Evolutionary conservation across 495 filamentous ascomycete genomes (phyloP).

Genomic region (Trichocladium antarcticum): DNA sequence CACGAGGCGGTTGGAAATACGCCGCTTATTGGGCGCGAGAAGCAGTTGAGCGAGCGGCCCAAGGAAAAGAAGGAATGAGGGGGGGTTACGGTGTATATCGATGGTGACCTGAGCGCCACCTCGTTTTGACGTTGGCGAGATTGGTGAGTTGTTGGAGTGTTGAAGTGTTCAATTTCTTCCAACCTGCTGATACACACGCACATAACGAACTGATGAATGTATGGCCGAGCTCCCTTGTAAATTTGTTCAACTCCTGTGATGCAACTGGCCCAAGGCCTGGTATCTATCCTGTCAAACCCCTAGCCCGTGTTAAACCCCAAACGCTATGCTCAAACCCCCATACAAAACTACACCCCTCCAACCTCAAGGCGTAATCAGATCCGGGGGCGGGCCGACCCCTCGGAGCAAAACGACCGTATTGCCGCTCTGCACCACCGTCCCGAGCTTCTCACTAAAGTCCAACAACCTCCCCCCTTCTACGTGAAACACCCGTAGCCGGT

Average conservation of each 20-base stretch:
- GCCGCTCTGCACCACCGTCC: slow-evolving; percentile 56
- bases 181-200: no score
- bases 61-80: slow-evolving; percentile 50
- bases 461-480: slow-evolving; percentile 79
- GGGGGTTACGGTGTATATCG: not conserved
- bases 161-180: no score
- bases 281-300: slow-evolving; percentile 6
- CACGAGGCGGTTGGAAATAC: slow-evolving; percentile 43
- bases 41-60: slow-evolving; percentile 38
- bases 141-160: no score
- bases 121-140: no score
- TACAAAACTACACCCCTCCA: not conserved
- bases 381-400: slow-evolving; percentile 54
- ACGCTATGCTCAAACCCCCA: slow-evolving; percentile 15
- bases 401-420: slow-evolving; percentile 83
- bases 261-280: not conserved
- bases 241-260: no score
- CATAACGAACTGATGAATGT: no score
- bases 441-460: slow-evolving; percentile 75
- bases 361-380: slow-evolving; percentile 35
- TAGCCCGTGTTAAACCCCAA: not conserved
- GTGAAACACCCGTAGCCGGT: slow-evolving; percentile 75
- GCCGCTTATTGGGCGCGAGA: slow-evolving; percentile 45
- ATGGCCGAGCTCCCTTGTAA: no score
- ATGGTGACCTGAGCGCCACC: not conserved